Conservation (phyloP, 2,329 filamentous ascomycete genomes). For the Apiospora koreana region DNA sequence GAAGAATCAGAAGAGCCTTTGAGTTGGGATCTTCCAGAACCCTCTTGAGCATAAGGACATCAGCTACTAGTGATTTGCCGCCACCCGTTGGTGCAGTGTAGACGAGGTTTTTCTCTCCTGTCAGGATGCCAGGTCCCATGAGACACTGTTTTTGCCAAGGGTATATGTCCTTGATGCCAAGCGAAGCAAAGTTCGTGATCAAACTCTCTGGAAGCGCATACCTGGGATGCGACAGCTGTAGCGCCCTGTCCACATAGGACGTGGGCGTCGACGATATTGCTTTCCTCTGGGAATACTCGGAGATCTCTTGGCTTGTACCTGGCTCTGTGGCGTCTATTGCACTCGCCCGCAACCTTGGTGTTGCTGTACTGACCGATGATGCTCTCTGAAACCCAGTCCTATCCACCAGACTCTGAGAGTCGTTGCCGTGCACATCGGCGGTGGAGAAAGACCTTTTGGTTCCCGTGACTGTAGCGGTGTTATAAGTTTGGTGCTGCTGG, state of each 20-base stretch:
- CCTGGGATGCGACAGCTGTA: constrained; percentile 62
- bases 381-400: constrained; percentile 27
- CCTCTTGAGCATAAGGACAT: constrained; percentile 72
- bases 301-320: constrained; percentile 27
- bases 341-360: constrained; percentile 41
- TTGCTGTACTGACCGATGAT: constrained; percentile 19
- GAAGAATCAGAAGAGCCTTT: constrained; percentile 73
- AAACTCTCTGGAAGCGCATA: constrained; percentile 64
- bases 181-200: constrained; percentile 62
- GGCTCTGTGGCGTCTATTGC: constrained; percentile 42
- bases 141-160: constrained; percentile 80
- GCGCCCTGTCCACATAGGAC: constrained; percentile 50
- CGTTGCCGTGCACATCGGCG: constrained; percentile 13
- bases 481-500: background rate
- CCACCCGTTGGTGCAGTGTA: constrained; percentile 79
- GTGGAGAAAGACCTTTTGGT: constrained; percentile 45
- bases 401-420: constrained; percentile 24
- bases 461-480: constrained; percentile 34
- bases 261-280: constrained; percentile 55
- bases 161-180: constrained; percentile 75
- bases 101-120: constrained; percentile 69
- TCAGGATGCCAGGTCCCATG: constrained; percentile 64
- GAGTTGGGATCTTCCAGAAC: constrained; percentile 63
- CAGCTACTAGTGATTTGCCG: constrained; percentile 75
- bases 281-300: constrained; percentile 60